Evolutionary conservation across 2,329 filamentous ascomycete species (phyloP), one percentile per base, ranked within the genome.

Genomic region (Aureobasidium sp.): DNA sequence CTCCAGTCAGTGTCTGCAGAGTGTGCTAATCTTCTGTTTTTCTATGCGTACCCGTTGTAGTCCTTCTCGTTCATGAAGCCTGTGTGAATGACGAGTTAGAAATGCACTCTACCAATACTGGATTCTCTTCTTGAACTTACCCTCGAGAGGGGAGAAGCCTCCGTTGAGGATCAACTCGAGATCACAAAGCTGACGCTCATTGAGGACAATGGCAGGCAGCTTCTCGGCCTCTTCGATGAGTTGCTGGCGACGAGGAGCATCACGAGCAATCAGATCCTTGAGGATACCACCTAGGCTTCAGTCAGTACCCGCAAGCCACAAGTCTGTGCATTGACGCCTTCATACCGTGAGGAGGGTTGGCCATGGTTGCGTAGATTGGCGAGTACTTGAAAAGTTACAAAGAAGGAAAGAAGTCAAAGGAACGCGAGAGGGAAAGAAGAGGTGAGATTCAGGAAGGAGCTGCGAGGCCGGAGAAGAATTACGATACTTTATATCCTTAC

Each of bases 51-150:
- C 90, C 89, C 87, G 77, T 96, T 89, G 82, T 96, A 99, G 78
- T 99, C 94, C 78, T 91, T 88, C 82, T 99, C 86, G 76, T 85
- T 96, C 89, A 99, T 88, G 82, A 99, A 99, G 72, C 92, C 91
- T 96, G 70, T 96, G 70, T 47, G 9, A 27, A 25, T n/a, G 21
- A 44, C 16, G 29, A n/a, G 54, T 54, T 30, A 54, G 59, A 34
- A n/a, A 30, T 10, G 13, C 37, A 13, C 36, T 29, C 21, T 37
- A 30, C 7, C 5, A 2, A 25, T 3, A 4, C 21, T 21, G 21
- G 21, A 32, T 32, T 41, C 61, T 63, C 67, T 74, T 53, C 76
- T 70, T 63, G 63, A 66, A 82, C 86, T 66, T 71, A 95, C 92
- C 94, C 85, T 99, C 93, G 44, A 99, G 85, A 63, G 94, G 94